These are phyloP conservation scores for Penicillium hordei DNA, from an alignment of 2,329 filamentous ascomycete genomes.

Conservation along the genomic window DNA sequence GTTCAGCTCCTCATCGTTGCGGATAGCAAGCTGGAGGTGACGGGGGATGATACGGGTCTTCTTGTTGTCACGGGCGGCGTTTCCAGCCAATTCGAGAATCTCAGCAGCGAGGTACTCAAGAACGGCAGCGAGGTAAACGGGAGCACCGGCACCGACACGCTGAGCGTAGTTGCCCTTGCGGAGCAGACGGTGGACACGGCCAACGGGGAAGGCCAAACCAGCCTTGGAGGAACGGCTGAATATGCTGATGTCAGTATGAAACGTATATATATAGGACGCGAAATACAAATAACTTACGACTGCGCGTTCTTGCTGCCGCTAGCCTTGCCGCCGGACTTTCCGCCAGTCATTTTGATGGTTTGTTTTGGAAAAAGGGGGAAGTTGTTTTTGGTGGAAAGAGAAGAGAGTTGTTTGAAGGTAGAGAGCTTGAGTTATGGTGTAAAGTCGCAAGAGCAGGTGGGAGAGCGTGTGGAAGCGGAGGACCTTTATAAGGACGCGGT, in stretches of 20 bases:
- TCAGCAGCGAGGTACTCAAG: constrained; percentile 98
- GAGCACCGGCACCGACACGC: constrained; percentile 96
- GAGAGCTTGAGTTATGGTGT: constrained; percentile 14
- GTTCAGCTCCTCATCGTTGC: constrained; percentile 99
- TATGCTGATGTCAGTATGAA: constrained; percentile 43
- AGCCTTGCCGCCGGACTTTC: constrained; percentile 99
- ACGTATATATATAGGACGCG: constrained; percentile 4
- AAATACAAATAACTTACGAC: constrained; percentile 69
- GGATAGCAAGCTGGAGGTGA: constrained; percentile 98
- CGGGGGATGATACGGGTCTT: constrained; percentile 99
- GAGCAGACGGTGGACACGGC: constrained; percentile 98
- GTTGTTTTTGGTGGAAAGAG: neutral
- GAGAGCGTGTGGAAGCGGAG: constrained; percentile 36
- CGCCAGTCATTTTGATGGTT: constrained; percentile 94
- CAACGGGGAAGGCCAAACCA: constrained; percentile 96
- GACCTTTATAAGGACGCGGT: constrained; percentile 47
- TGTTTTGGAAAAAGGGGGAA: constrained; percentile 14
- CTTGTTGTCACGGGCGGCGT: constrained; percentile 99
- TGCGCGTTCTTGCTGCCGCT: constrained; percentile 98
- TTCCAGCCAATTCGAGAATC: constrained; percentile 97
- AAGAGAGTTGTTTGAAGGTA: constrained; percentile 11
- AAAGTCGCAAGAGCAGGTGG: constrained; percentile 31
- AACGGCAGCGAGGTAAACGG: constrained; percentile 94
- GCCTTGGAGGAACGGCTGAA: constrained; percentile 95
- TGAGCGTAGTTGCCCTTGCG: constrained; percentile 99